Evolutionary conservation across 768 basidiomycete species (phyloP), one percentile per base, ranked within the genome.

Genomic region (Lyophyllum atratum): DNA sequence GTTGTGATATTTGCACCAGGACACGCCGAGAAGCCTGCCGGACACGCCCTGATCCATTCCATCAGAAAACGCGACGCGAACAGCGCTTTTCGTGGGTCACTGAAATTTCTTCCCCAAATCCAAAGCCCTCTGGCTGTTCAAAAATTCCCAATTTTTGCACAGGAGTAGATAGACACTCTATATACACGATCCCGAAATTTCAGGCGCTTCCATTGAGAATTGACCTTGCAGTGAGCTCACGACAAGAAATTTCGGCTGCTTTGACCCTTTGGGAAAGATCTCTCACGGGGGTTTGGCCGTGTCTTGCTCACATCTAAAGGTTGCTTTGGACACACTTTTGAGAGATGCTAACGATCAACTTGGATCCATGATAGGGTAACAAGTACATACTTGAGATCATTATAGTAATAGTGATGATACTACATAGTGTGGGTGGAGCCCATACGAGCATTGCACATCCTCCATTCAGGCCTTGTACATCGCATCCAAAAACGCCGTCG

Each of bases 381-480:
- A n/a, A n/a, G n/a, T n/a, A n/a, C n/a, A n/a, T n/a, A n/a, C n/a
- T n/a, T n/a, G n/a, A n/a, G n/a, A n/a, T n/a, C n/a, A n/a, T n/a
- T n/a, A n/a, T n/a, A n/a, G n/a, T n/a, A n/a, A n/a, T n/a, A n/a
- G n/a, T n/a, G n/a, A n/a, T n/a, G n/a, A n/a, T n/a, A n/a, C n/a
- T n/a, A n/a, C n/a, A n/a, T n/a, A n/a, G n/a, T n/a, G n/a, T n/a
- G n/a, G n/a, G n/a, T n/a, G n/a, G n/a, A n/a, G n/a, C n/a, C n/a
- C n/a, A n/a, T n/a, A n/a, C n/a, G n/a, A n/a, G n/a, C n/a, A n/a
- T n/a, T n/a, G n/a, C n/a, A n/a, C n/a, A n/a, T n/a, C n/a, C n/a
- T n/a, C n/a, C n/a, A n/a, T n/a, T n/a, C n/a, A n/a, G n/a, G 89
- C 89, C 72, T 89, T 88, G 76, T 93, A 95, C 64, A 94, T 59